Evolutionary conservation across 257 asterid species (phyloP), one percentile per base, ranked within the genome.

Genomic region (Solanum habrochaites): DNA sequence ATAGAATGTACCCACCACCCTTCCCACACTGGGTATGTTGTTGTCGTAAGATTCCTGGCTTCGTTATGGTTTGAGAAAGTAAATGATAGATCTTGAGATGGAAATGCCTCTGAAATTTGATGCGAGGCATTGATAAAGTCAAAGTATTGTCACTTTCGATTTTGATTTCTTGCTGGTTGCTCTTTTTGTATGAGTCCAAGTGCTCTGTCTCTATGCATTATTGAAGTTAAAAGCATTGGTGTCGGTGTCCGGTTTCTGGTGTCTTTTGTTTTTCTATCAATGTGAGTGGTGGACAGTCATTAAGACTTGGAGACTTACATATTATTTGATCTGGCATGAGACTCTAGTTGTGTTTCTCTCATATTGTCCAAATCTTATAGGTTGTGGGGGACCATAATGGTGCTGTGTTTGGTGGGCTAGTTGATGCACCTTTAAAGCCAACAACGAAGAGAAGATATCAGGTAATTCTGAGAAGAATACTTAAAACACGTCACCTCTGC

Each of bases 331-430:
- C 39, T 77, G 62, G 5, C 20, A 40, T 27, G 14, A 25, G 14
- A 77, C 15, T 15, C 67, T 49, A 29, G 85, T 80, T 43, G 49
- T 85, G 81, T 83, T 58, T 85, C 60, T 49, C 77, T 86, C 20
- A 21, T 64, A 31, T 75, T 27, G 45, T 75, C 85, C 86, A 16
- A 60, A 42, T 45, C 29, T 84, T 90, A 78, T 86, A 97, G 99
- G 99, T 94, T 91, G 98, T 97, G 27, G 99, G 99, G 85, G 99
- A 97, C 87, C 93, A 96, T 66, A 93, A 90, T 7, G 98, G 99
- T 74, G 94, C 98, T 40, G 91, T 96, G 84, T 97, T 95, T 91
- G 99, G 99, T 69, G 99, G 99, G 66, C 90, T 97, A 89, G 99
- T 97, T 71, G 98, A 97, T 86, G 98, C 97, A 81, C 99, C 99